Evolutionary conservation across 345 rosid species (phyloP), one percentile per base, ranked within the genome.

Genomic region (Moricandia arvensis): DNA sequence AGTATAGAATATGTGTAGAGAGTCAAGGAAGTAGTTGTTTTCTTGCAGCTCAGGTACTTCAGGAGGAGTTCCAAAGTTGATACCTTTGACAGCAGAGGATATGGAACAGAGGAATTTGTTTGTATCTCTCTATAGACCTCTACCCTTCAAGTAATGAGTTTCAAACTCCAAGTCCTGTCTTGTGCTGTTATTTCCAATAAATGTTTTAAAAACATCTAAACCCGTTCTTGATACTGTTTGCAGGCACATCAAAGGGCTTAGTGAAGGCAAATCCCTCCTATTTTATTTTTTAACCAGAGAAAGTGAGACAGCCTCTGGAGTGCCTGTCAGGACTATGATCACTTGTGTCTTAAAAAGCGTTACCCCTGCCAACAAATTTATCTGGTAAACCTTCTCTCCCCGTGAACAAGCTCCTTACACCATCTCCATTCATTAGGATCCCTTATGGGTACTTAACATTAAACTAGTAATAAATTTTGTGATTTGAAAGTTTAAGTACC

Each of bases 61-160:
- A 4, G 97, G 91, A 47, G 97, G 98, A 33, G 84, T 80, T 59
- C 97, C 98, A 26, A 93, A 93, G 77, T 74, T 93, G 87, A 89
- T 93, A 89, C 98, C 98, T 43, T 85, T 96, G 59, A 93, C 95
- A 24, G 85, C 87, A 45, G 87, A 90, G 80, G 98, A 93, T 70
- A 71, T 91, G 85, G 85, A 88, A 75, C 82, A 91, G 67, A 89
- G 90, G 82, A 82, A 87, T 4, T 84, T 85, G 80, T 90, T 93
- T 78, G 86, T 84, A 69, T 87, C 89, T 86, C 80, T 90, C 65
- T 91, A 83, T 29, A 81, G 82, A 35, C 93, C 97, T 41, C 71
- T 89, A 55, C 79, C 88, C 85, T 83, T 80, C 84, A 89, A 88
- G 98, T 93, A 63, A 82, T 58, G 38, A 33, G 7, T 21, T 63